Conservation (phyloP, 78 protist genomes). For the Mantamonas sphyraenae region DNA sequence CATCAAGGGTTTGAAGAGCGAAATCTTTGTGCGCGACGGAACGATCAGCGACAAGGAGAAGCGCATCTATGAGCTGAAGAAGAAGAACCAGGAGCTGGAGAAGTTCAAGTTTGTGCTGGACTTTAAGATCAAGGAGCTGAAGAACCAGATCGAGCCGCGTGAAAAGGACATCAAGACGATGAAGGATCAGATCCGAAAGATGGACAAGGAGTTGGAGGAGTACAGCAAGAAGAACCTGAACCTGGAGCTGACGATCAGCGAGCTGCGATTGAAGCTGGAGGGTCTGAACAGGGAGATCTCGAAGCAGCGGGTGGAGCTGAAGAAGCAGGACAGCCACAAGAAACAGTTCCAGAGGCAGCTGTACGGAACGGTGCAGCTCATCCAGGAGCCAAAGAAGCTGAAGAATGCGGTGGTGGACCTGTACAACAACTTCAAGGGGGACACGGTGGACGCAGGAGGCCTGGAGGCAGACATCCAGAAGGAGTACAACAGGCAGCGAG, state of each 20-base stretch:
- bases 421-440: conserved; percentile 21
- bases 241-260: conserved; percentile 29
- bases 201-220: conserved; percentile 42
- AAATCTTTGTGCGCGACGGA: conserved; percentile 58
- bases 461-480: conserved; percentile 24
- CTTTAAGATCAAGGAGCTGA: conserved; percentile 66
- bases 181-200: conserved; percentile 49
- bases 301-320: background rate
- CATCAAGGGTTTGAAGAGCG: conserved; percentile 28
- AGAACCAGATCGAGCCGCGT: conserved; percentile 73
- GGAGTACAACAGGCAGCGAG: conserved; percentile 55
- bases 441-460: background rate
- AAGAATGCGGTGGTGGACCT: conserved; percentile 17
- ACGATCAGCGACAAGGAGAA: conserved; percentile 72
- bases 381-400: conserved; percentile 48
- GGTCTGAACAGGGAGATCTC: conserved; percentile 23
- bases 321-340: background rate
- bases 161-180: conserved; percentile 33
- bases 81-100: conserved; percentile 75
- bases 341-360: conserved; percentile 24
- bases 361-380: conserved; percentile 25
- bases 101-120: conserved; percentile 81
- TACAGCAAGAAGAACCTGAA: conserved; percentile 30
- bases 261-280: conserved; percentile 16
- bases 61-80: conserved; percentile 70